Evolutionary conservation across 2,329 filamentous ascomycete genomes (phyloP).

Genomic region (Coniella vitis): DNA sequence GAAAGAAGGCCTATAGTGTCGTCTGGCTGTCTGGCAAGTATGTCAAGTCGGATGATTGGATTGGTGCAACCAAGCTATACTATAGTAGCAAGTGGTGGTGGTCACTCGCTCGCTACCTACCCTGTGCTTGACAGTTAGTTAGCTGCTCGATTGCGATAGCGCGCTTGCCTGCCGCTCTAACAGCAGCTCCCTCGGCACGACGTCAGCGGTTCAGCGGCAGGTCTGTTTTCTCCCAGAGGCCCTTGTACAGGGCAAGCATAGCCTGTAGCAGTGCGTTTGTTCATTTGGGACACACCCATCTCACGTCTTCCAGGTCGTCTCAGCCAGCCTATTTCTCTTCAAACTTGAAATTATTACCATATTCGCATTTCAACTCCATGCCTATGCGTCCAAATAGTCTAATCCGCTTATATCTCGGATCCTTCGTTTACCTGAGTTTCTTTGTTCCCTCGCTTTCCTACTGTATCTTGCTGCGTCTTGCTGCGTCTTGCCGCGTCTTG

Average conservation of each 20-base stretch:
- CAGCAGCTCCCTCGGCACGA: not conserved
- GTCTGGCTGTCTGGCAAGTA: too few relatives aligned
- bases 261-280: not conserved
- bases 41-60: not conserved
- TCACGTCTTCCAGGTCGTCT: too few relatives aligned
- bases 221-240: not conserved
- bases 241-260: not conserved
- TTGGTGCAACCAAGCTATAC: not conserved
- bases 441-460: too few relatives aligned
- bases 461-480: too few relatives aligned
- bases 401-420: not conserved
- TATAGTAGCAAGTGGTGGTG: too few relatives aligned
- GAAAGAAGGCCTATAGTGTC: not conserved
- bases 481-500: too few relatives aligned
- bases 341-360: constrained; percentile 2
- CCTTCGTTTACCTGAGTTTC: constrained; percentile 8
- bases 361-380: constrained; percentile 1
- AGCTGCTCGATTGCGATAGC: not conserved
- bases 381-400: constrained; percentile 10
- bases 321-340: too few relatives aligned
- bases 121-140: too few relatives aligned
- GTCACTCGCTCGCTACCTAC: not conserved
- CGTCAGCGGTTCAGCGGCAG: constrained; percentile 15
- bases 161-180: not conserved
- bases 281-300: too few relatives aligned